Conservation (phyloP, 225 moss, liverwort and hornwort genomes). For the Bryum argenteum region DNA sequence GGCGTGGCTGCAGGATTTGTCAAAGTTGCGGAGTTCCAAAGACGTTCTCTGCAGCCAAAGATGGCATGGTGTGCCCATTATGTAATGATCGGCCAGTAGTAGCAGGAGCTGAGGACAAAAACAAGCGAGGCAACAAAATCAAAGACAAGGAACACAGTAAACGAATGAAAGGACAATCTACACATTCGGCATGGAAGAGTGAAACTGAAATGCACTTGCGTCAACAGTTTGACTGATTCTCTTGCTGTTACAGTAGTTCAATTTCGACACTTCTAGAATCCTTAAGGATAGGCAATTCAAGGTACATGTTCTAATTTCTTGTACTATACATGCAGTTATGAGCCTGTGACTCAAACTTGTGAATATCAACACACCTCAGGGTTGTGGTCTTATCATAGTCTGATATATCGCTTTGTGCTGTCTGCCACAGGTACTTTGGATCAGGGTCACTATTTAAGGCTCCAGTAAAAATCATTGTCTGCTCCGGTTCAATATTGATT, state of each 20-base stretch:
- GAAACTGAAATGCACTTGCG: slow-evolving; percentile 98
- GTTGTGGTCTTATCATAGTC: background rate
- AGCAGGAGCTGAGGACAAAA: slow-evolving; percentile 54
- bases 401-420: slow-evolving; percentile 15
- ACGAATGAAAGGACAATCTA: slow-evolving; percentile 97
- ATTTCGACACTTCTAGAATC: slow-evolving; percentile 11
- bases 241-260: slow-evolving; percentile 20
- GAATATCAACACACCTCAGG: slow-evolving; percentile 1
- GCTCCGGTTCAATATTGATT: slow-evolving; percentile 7
- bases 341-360: background rate
- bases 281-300: slow-evolving; percentile 20
- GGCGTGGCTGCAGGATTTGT: slow-evolving; percentile 58
- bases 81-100: slow-evolving; percentile 64
- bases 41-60: slow-evolving; percentile 66
- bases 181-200: slow-evolving; percentile 93
- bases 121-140: slow-evolving; percentile 70
- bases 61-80: slow-evolving; percentile 69
- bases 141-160: slow-evolving; percentile 96
- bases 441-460: slow-evolving; percentile 21
- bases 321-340: background rate
- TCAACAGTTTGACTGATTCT: slow-evolving; percentile 85
- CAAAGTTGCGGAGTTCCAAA: slow-evolving; percentile 74
- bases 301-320: slow-evolving; percentile 28
- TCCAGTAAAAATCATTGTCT: background rate
- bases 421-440: slow-evolving; percentile 36